Evolutionary conservation across 495 filamentous ascomycete species (phyloP).

Genomic region (Penicillium roqueforti): DNA sequence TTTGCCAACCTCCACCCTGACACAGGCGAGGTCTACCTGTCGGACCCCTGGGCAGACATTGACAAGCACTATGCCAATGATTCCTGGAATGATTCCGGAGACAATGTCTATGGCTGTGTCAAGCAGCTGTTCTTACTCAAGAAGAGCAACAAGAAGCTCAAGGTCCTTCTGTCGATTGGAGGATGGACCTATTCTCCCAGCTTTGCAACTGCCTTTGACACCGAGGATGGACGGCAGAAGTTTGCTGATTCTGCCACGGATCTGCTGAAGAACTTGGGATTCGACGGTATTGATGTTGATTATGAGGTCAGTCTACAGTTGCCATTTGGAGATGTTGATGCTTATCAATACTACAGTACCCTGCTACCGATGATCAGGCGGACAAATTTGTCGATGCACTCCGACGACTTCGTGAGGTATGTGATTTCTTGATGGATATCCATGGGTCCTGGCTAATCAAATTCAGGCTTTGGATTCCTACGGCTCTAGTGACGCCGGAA

Average conservation of each 20-base stretch:
- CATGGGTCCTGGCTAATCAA: not conserved
- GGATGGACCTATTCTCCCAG: conserved; percentile 77
- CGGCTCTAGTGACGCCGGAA: conserved; percentile 39
- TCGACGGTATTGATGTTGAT: conserved; percentile 61
- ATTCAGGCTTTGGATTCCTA: conserved; percentile 58
- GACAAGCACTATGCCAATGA: conserved; percentile 80
- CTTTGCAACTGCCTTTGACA: conserved; percentile 63
- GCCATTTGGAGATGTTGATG: not conserved
- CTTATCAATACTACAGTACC: conserved; percentile 24
- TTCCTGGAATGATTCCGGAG: conserved; percentile 64
- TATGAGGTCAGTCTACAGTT: conserved; percentile 45
- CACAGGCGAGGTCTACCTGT: conserved; percentile 66
- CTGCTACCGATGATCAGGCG: conserved; percentile 45
- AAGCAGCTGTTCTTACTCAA: conserved; percentile 86
- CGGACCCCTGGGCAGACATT: conserved; percentile 71
- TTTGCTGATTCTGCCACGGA: conserved; percentile 68
- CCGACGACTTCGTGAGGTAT: conserved; percentile 44
- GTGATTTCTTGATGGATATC: not conserved
- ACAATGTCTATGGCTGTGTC: conserved; percentile 80
- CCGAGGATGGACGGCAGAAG: conserved; percentile 46
- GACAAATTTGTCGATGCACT: conserved; percentile 61
- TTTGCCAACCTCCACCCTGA: conserved; percentile 65
- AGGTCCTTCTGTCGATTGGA: conserved; percentile 61
- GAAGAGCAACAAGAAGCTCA: conserved; percentile 71
- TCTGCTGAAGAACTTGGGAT: conserved; percentile 61